Percentiles rank a stretch among this genome's conserved stretches.
phyloP scores from a whole-genome alignment of 306 rosid species.

The Acacia confusa region DNA sequence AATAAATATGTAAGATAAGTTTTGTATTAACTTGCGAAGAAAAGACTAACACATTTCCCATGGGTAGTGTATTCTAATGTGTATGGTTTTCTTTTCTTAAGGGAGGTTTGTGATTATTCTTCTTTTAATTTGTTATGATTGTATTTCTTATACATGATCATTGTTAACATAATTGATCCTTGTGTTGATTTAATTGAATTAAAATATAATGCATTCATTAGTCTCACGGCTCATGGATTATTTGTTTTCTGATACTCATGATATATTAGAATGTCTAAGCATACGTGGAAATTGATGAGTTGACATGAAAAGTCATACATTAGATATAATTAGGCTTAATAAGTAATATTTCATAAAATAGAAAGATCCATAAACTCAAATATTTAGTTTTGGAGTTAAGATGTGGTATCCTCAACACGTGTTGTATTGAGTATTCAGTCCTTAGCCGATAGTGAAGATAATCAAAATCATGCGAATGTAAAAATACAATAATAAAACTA shows the following conservation, averaged over 20 bases:
- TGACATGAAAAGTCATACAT: neutral
- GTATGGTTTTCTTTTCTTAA: neutral
- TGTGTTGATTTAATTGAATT: slow-evolving; percentile 6
- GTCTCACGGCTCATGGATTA: slow-evolving; percentile 18
- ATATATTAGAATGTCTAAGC: neutral
- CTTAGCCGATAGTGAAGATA: slow-evolving; percentile 13
- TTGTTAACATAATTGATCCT: neutral
- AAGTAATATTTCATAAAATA: too few species aligned
- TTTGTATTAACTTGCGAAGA: too few species aligned
- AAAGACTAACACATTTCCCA: too few species aligned
- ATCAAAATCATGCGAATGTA: slow-evolving; percentile 19
- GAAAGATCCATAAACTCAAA: neutral
- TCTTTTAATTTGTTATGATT: slow-evolving; percentile 7
- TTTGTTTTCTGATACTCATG: neutral
- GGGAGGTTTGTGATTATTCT: slow-evolving; percentile 18
- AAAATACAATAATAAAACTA: neutral
- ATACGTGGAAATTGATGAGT: neutral
- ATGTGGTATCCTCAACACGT: neutral
- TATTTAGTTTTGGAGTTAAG: too few species aligned
- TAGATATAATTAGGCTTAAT: too few species aligned
- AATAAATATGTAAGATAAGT: too few species aligned
- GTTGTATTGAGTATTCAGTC: slow-evolving; percentile 28
- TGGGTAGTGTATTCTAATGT: neutral
- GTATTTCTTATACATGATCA: neutral
- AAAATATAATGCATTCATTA: neutral